Evolutionary conservation across 2,329 filamentous ascomycete species (phyloP), one percentile per base, ranked within the genome.

Genomic region (Diaporthe longicolla): DNA sequence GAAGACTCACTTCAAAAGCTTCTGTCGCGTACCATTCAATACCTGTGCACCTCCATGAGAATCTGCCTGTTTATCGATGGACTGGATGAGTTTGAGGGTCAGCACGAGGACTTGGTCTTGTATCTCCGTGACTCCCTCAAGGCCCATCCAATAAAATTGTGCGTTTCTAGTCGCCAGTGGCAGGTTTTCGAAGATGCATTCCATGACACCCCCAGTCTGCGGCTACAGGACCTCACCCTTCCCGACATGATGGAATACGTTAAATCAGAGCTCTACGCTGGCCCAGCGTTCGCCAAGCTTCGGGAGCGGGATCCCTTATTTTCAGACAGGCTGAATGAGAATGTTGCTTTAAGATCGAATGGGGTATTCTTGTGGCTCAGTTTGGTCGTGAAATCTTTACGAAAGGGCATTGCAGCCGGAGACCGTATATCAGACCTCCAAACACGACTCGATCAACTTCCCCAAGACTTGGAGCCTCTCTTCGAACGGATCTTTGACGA

Each of bases 51-150:
- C 32, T n/a, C 32, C 1, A 59, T 4, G 17, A 37, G 17, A 8
- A 59, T 59, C 57, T 59, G 57, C 10, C 5, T 59, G 15, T 59
- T 59, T 11, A 59, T 59, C 35, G 57, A 59, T 40, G 57, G 57
- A n/a, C 35, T 59, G n/a, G 57, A 59, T 35, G 57, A 59, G 13
- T 59, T 59, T 6, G 5, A 59, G 21, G 57, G 57, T 21, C 19
- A 59, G 21, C 57, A 40, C 32, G 57, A 35, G 21, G 32, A 24
- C 10, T 59, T 59, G 32, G 1, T 59, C 6, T n/a, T 6, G 2
- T n/a, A n/a, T 3, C 21, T 59, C 3, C 37, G 32, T 13, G 57
- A 19, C 17, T 11, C 21, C 57, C 2, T 59, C 4, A 7, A 17
- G 21, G 13, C 35, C 13, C 8, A 59, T 24, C 57, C 57, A 11